Evolutionary conservation across 2,329 filamentous ascomycete genomes (phyloP), one percentile per base, ranked within the genome.

Genomic region (Fusarium decemcellulare): DNA sequence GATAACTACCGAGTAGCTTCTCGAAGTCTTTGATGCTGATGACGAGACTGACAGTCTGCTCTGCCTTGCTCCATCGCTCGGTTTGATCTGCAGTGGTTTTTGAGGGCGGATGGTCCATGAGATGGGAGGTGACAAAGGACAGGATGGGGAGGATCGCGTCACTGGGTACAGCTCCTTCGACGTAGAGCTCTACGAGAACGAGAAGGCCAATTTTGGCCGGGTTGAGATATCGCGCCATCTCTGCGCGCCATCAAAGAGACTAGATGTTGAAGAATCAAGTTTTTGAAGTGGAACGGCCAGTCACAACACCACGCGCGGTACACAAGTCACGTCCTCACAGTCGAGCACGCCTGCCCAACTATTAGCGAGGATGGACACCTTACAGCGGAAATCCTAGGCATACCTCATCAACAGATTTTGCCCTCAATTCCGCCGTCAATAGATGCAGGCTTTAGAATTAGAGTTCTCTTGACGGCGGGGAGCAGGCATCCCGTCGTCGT

Each of bases 141-240:
- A 97, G 86, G 34, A 97, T 85, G 14, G 92, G 87, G 44, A 95
- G 87, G 27, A 91, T 90, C n/a, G 92, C 90, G 52, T 88, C 85
- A 64, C 87, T 90, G 3, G 92, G 91, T 15, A 95, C 86, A 3
- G 86, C 83, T 23, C 90, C 90, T 69, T 92, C 90, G 39, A 89
- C 89, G 80, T 99, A 98, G 57, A 98, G 86, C 73, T 94, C 89
- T 55, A 96, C 87, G 56, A 99, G 87, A 58, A 90, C 89, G 59
- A 98, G 87, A 27, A 98, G 86, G 75, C 92, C 91, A 71, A 98
- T 88, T 78, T 96, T 97, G 72, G 93, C 91, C 12, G 95, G 93
- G n/a, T 93, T 97, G 47, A 98, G 86, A 79, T 92, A 97, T 61
- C 92, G 92, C 74, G 91, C 88, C 91, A 95, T 97, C 55, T 14